phyloP scores from a whole-genome alignment of 2,329 filamentous ascomycete genomes.

The Colletotrichum camelliae region DNA sequence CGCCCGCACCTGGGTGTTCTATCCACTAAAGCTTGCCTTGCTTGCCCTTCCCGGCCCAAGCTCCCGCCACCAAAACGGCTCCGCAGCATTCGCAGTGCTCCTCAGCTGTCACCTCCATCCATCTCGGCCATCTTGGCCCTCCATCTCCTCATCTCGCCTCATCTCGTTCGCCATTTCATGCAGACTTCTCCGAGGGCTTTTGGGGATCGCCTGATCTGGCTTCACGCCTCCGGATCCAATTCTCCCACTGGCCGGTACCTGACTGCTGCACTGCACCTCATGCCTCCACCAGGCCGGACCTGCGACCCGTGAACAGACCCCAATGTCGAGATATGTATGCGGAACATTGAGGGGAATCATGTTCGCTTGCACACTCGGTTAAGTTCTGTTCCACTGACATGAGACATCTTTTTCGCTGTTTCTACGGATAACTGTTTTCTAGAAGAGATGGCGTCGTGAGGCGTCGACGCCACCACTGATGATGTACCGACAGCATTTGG shows the following conservation, averaged over 20 bases:
- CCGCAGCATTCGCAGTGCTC: background rate
- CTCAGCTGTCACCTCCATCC: background rate
- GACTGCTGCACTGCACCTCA: conserved; percentile 1
- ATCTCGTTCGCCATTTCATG: background rate
- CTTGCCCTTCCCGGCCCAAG: conserved; percentile 1
- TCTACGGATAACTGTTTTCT: background rate
- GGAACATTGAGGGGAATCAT: background rate
- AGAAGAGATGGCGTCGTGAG: background rate
- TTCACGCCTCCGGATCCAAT: background rate
- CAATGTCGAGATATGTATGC: background rate
- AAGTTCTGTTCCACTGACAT: background rate
- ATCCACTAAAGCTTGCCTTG: background rate
- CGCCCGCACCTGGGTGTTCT: background rate
- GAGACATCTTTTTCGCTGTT: background rate
- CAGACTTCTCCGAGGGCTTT: background rate
- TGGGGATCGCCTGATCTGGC: background rate
- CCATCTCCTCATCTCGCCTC: background rate
- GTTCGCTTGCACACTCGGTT: background rate
- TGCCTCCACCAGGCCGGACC: background rate
- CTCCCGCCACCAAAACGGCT: background rate
- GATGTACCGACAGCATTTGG: background rate
- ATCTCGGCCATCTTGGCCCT: background rate
- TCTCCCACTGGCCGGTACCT: conserved; percentile 4
- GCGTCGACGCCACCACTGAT: background rate
- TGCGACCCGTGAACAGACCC: background rate